phyloP scores from a whole-genome alignment of 345 rosid species.

The Pugionium cornutum region DNA sequence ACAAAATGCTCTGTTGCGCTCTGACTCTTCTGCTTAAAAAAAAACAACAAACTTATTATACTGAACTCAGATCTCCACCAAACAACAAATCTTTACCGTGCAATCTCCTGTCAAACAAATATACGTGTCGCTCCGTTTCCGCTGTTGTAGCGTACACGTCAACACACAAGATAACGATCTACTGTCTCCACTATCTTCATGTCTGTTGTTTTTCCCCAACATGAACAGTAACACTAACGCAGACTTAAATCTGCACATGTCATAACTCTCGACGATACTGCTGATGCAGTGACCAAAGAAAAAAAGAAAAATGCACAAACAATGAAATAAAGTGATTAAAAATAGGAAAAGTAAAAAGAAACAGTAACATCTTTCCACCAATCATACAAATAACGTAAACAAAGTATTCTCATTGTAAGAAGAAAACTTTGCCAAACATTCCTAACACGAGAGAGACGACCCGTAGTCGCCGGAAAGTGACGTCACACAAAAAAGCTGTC shows the following conservation, averaged over 20 bases:
- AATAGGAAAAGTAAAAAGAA: not conserved
- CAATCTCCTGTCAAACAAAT: not conserved
- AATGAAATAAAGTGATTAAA: constrained; percentile 2
- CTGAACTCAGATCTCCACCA: constrained; percentile 30
- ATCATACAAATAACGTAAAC: constrained; percentile 30
- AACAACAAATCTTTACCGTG: constrained; percentile 32
- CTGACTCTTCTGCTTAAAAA: not conserved
- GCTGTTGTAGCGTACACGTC: constrained; percentile 34
- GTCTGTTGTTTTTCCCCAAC: constrained; percentile 24
- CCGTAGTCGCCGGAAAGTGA: constrained; percentile 45
- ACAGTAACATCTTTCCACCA: constrained; percentile 35
- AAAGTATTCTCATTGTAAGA: not conserved
- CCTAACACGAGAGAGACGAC: constrained; percentile 30
- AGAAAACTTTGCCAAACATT: constrained; percentile 33
- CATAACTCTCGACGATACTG: constrained; percentile 14
- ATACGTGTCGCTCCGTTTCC: constrained; percentile 17
- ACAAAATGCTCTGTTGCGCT: too few relatives aligned
- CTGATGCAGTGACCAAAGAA: not conserved
- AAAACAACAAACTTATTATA: constrained; percentile 14
- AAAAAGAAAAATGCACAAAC: not conserved
- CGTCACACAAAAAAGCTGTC: constrained; percentile 35
- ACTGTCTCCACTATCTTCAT: constrained; percentile 25
- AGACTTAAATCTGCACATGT: constrained; percentile 28
- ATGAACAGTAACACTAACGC: constrained; percentile 17
- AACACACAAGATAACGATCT: constrained; percentile 27